A percentile compares a stretch with the other conserved stretches of the same genome.
Conservation (phyloP, 129 eudicot genomes). For the Arctium minus region DNA sequence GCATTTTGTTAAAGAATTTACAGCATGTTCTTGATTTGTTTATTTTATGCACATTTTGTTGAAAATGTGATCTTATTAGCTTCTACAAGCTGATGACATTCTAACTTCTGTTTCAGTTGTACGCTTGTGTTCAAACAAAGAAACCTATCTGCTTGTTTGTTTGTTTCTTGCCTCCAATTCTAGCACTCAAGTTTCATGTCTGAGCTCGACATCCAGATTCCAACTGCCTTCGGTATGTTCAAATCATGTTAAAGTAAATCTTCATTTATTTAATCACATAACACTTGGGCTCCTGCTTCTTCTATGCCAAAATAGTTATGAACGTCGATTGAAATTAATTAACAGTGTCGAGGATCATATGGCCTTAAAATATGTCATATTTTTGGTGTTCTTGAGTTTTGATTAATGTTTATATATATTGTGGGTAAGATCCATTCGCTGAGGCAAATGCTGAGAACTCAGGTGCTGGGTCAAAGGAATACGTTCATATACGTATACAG, state of each 20-base stretch:
- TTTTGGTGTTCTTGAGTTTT: not conserved
- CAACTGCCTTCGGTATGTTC: slow-evolving; percentile 50
- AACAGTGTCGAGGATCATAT: too few relatives aligned
- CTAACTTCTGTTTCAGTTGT: slow-evolving; percentile 23
- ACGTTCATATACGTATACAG: slow-evolving; percentile 81
- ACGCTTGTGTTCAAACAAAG: slow-evolving; percentile 10
- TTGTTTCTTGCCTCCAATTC: slow-evolving; percentile 30
- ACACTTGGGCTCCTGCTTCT: too few relatives aligned
- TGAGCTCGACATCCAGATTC: slow-evolving; percentile 59
- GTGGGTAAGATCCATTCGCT: slow-evolving; percentile 70
- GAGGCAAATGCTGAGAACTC: slow-evolving; percentile 94
- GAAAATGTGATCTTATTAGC: too few relatives aligned
- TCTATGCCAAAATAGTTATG: too few relatives aligned
- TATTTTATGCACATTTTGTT: not conserved
- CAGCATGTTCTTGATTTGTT: not conserved
- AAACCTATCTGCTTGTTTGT: slow-evolving; percentile 11
- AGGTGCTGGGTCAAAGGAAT: slow-evolving; percentile 80
- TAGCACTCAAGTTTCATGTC: slow-evolving; percentile 52
- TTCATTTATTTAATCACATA: not conserved
- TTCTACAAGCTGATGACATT: not conserved
- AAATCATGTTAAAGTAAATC: not conserved
- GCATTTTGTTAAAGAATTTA: not conserved
- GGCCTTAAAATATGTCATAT: not conserved
- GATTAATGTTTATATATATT: not conserved
- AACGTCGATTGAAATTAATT: too few relatives aligned